phyloP scores from a whole-genome alignment of 192 early-diverging fungal species.

The Chytriomyces sp. region DNA sequence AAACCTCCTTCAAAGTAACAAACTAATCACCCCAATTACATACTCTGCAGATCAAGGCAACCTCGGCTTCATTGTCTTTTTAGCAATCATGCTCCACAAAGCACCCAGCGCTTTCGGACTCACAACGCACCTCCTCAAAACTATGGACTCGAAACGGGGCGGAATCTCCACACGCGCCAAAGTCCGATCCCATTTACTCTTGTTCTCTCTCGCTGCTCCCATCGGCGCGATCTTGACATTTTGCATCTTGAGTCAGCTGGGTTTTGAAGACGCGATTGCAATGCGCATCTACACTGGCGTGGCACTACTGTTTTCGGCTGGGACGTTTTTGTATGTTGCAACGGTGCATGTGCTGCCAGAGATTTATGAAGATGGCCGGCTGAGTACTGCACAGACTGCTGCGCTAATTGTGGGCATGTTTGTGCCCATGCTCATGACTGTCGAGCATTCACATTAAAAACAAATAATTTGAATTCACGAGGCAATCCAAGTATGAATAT shows the following conservation, averaged over 20 bases:
- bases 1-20: background rate
- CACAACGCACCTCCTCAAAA: conserved; percentile 81
- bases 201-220: conserved; percentile 87
- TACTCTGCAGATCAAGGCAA: conserved; percentile 40
- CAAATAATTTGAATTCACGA: too few species aligned
- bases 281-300: conserved; percentile 81
- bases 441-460: conserved; percentile 34
- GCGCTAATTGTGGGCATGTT: conserved; percentile 60
- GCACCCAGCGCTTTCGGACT: conserved; percentile 93
- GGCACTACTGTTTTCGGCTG: conserved; percentile 87
- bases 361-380: conserved; percentile 48
- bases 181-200: conserved; percentile 74
- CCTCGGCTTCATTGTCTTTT: conserved; percentile 76
- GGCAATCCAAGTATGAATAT: too few species aligned
- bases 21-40: background rate
- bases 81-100: conserved; percentile 97
- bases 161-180: conserved; percentile 54
- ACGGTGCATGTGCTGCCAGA: conserved; percentile 82
- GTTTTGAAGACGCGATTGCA: conserved; percentile 43
- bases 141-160: conserved; percentile 56
- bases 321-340: conserved; percentile 86
- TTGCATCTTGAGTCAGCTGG: conserved; percentile 34
- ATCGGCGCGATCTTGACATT: conserved; percentile 74
- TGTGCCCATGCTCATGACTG: conserved; percentile 44
- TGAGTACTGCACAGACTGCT: conserved; percentile 50